Conservation (phyloP, 2,329 filamentous ascomycete genomes). For the Cladosporium sp. region DNA sequence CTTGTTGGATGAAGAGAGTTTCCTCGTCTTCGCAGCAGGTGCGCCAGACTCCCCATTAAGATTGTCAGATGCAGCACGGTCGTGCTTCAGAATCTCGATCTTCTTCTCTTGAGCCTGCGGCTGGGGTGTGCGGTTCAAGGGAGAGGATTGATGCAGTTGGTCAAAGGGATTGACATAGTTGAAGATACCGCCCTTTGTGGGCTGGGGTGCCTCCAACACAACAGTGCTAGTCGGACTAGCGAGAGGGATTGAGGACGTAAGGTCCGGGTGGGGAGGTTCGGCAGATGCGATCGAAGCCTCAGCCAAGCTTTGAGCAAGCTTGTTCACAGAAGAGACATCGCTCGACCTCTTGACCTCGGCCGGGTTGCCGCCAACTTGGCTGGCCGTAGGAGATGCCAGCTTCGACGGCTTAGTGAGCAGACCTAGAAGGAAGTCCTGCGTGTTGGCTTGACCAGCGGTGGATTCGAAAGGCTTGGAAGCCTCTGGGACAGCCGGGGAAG, state of each 20-base stretch:
- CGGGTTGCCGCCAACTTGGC: conserved; percentile 15
- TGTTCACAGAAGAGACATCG: conserved; percentile 39
- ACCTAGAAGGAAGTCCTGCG: conserved; percentile 82
- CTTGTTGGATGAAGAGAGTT: conserved; percentile 32
- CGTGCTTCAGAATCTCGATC: conserved; percentile 51
- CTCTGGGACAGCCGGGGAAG: conserved; percentile 35
- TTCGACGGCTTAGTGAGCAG: conserved; percentile 69
- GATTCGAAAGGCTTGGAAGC: conserved; percentile 32
- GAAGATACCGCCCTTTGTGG: conserved; percentile 55
- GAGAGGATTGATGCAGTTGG: conserved; percentile 66
- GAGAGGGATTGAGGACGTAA: conserved; percentile 35
- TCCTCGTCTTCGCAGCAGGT: conserved; percentile 41
- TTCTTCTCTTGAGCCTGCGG: conserved; percentile 37
- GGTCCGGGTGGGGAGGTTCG: conserved; percentile 30
- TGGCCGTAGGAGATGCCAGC: conserved; percentile 42
- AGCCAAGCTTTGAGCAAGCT: conserved; percentile 49
- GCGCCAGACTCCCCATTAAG: conserved; percentile 30
- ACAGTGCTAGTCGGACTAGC: conserved; percentile 33
- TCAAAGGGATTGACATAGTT: conserved; percentile 75
- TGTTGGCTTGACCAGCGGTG: conserved; percentile 56
- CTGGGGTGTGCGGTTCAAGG: conserved; percentile 60
- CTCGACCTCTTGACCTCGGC: conserved; percentile 15
- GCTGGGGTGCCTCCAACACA: conserved; percentile 44
- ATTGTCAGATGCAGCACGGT: conserved; percentile 42
- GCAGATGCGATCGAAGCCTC: conserved; percentile 47